Conservation (phyloP, 495 filamentous ascomycete species). For the Aspergillus taichungensis region DNA sequence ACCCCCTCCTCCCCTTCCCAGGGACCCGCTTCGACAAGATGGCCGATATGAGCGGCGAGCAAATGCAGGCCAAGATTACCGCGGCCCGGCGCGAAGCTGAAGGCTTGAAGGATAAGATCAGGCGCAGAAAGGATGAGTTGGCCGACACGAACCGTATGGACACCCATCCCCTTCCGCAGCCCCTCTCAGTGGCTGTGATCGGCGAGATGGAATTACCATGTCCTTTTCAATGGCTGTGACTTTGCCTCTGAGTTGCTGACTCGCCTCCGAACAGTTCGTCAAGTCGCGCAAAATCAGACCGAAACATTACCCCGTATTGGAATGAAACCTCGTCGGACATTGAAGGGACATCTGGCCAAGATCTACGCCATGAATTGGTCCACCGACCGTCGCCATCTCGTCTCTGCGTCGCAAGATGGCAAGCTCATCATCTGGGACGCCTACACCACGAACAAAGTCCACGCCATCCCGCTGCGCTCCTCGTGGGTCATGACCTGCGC, state of each 20-base stretch:
- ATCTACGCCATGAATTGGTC: slow-evolving; percentile 99
- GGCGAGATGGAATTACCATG: not conserved
- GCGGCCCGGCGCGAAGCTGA: slow-evolving; percentile 96
- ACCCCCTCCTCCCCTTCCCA: slow-evolving; percentile 12
- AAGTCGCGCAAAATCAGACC: slow-evolving; percentile 80
- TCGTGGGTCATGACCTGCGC: slow-evolving; percentile 99
- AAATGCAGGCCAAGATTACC: slow-evolving; percentile 84
- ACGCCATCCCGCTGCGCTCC: slow-evolving; percentile 95
- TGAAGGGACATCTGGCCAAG: slow-evolving; percentile 97
- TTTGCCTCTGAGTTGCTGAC: slow-evolving; percentile 15
- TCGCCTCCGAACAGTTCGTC: slow-evolving; percentile 57
- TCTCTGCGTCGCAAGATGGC: slow-evolving; percentile 96
- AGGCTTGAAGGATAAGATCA: slow-evolving; percentile 96
- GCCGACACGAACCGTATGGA: slow-evolving; percentile 92
- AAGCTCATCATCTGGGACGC: slow-evolving; percentile 99
- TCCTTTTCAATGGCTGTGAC: not conserved
- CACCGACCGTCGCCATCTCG: slow-evolving; percentile 93
- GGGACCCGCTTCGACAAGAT: slow-evolving; percentile 30
- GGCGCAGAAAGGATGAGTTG: slow-evolving; percentile 98
- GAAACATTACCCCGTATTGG: slow-evolving; percentile 83
- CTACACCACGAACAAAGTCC: slow-evolving; percentile 99
- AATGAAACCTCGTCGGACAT: slow-evolving; percentile 90
- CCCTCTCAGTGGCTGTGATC: not conserved
- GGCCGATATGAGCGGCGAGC: slow-evolving; percentile 60
- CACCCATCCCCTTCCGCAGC: slow-evolving; percentile 4